Base-by-base conservation (phyloP, 2,329 filamentous ascomycete species). In the Gyromitra esculenta region DNA sequence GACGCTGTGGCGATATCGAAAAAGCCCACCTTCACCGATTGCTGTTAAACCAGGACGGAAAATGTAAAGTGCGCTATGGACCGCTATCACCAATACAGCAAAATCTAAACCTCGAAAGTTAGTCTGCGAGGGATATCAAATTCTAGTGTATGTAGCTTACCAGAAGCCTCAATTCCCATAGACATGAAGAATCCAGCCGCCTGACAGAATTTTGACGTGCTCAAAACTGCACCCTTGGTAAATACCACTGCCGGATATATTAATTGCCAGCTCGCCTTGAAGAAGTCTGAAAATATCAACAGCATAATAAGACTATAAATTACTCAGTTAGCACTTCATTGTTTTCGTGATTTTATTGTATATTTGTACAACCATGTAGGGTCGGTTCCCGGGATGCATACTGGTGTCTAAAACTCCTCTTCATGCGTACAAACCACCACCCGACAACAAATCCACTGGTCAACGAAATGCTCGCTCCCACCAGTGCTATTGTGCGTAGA, bases 361-460 rank as follows among this genome's bases (percentile, higher is more conserved):
- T 43, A 71, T 25, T 39, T 57, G 57, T 65, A 75, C 59, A 65
- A 52, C 59, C 31, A 52, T 18, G 45, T 56, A 60, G 67, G 37
- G 66, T 50, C 50, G 31, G 21, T 39, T 70, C 59, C 15, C 48
- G 56, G 21, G 63, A 37, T 78, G 39, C 88, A 84, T 84, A 90
- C 89, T 91, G 89, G 82, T 94, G 91, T 59, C 92, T 88, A 82
- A 94, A 94, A 78, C 87, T 89, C 81, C 91, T 87, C 79, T 89
- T 87, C 90, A 94, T 94, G 77, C 89, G 87, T 73, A 88, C 85
- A 81, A 94, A 93, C 89, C 90, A 93, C 83, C 91, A 91, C 50
- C 80, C 79, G 56, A 81, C 80, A 72, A 81, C 69, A 52, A 79
- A 31, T 35, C 79, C 79, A 57, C 72, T 79, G 31, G 64, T 63